These are phyloP conservation scores for Suillus luteus DNA, from an alignment of 768 basidiomycete species.

Conservation along the genomic window DNA sequence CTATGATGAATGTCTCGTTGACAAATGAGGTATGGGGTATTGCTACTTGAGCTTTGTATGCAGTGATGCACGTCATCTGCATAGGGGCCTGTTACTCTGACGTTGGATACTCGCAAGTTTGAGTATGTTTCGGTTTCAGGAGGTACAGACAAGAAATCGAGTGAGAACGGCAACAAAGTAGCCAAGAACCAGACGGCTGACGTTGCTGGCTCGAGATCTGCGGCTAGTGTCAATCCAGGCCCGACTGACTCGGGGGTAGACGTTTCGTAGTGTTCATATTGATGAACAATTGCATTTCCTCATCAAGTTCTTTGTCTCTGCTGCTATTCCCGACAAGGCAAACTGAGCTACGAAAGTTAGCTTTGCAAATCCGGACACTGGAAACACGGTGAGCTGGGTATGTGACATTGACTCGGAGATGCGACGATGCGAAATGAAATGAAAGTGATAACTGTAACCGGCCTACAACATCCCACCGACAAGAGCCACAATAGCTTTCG, in stretches of 20 bases:
- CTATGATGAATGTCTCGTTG: constrained; percentile 92
- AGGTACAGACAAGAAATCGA: constrained; percentile 9
- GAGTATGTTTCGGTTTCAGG: constrained; percentile 51
- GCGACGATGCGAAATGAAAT: not conserved
- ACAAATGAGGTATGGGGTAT: constrained; percentile 73
- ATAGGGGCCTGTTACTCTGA: constrained; percentile 85
- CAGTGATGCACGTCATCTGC: constrained; percentile 3
- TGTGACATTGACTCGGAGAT: not conserved
- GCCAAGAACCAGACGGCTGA: not conserved
- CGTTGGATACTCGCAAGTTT: constrained; percentile 78
- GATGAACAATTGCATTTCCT: not conserved
- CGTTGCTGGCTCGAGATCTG: not conserved
- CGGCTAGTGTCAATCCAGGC: not conserved
- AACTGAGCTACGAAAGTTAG: not conserved
- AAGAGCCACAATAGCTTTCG: constrained; percentile 61
- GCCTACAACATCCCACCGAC: constrained; percentile 70
- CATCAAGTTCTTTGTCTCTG: not conserved
- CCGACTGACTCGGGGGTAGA: not conserved
- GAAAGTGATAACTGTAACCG: not conserved
- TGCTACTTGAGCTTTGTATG: constrained; percentile 7
- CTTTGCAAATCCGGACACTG: not conserved
- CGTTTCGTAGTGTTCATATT: not conserved
- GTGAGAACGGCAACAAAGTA: not conserved
- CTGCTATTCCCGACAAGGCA: not conserved
- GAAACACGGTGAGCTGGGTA: not conserved